Evolutionary conservation across 2,329 filamentous ascomycete species (phyloP).

Genomic region (Davidsoniella neocaledoniae): DNA sequence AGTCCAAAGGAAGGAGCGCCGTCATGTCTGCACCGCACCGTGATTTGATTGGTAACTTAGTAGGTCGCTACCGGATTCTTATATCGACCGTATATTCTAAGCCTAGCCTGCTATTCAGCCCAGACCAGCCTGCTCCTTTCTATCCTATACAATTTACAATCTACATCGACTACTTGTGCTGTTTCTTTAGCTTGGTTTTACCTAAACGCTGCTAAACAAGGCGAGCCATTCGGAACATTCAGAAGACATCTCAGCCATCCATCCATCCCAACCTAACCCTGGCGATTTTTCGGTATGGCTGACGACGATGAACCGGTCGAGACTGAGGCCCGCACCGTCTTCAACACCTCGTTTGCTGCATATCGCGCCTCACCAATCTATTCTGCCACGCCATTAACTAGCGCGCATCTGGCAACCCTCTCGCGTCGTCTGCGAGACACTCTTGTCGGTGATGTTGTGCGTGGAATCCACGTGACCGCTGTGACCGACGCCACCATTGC

Average conservation of each 20-base stretch:
- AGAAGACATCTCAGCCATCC: background rate
- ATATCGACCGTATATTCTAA: too few species aligned
- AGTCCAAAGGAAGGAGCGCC: too few species aligned
- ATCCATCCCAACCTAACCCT: background rate
- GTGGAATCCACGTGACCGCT: constrained; percentile 36
- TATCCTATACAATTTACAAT: too few species aligned
- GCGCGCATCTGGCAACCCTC: constrained; percentile 25
- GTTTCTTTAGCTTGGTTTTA: too few species aligned
- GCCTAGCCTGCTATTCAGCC: too few species aligned
- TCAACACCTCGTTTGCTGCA: constrained; percentile 41
- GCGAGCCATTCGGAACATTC: background rate
- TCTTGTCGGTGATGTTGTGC: constrained; percentile 41
- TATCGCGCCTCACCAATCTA: constrained; percentile 38
- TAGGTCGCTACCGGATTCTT: too few species aligned
- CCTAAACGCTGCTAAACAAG: too few species aligned
- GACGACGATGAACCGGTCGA: background rate
- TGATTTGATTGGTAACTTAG: too few species aligned
- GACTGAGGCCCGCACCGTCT: constrained; percentile 26
- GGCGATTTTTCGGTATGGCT: background rate
- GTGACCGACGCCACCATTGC: constrained; percentile 24
- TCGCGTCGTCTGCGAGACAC: constrained; percentile 34
- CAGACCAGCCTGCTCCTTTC: too few species aligned
- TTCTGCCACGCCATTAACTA: constrained; percentile 19
- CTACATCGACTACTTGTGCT: too few species aligned
- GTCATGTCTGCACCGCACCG: too few species aligned